Base-by-base conservation (phyloP, 2,329 filamentous ascomycete species). In the Phaeophleospora eucalypticola region DNA sequence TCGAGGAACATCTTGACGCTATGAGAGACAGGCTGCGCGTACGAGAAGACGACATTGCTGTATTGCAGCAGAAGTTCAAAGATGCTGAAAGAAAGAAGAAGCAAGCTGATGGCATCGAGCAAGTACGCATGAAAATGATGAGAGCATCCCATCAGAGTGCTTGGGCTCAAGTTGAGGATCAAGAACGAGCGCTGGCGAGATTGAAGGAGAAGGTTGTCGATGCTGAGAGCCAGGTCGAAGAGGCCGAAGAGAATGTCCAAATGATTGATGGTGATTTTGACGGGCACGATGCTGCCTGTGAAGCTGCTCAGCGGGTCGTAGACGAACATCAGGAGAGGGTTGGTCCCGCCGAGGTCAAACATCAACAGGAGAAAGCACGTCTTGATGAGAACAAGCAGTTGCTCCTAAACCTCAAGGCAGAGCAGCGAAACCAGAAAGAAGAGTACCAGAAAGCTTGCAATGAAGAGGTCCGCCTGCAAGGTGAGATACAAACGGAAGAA, bases 161-260 rank as follows among this genome's bases (percentile, higher is more conserved):
- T n/a, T 98, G 93, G 93, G 80, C 82, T 18, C 87, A 94, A 61
- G 89, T 97, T 1, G 79, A 83, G 40, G 82, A 88, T 46, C 78
- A 87, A 65, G 91, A 97, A 66, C 41, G 56, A 34, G 46, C 48
- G 8, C 49, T 73, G 4, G 58, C 55, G 4, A 46, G 59, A 4
- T 57, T 56, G 3, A 54, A 66, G 2, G 34, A 45, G 2, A 58
- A 65, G 14, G 56, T 75, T 2, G 49, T 44, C 4, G 39, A 52
- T 29, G 60, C 67, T 1, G 67, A 74, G 8, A 67, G 71, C 12
- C 72, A 75, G 39, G 78, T 86, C 18, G 27, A 36, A 20, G 48
- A 51, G 63, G 71, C 14, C 68, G 71, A 20, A 52, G 59, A 57
- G 15, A 65, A 67, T 29, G 70, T 78, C n/a, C 69, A 74, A 35